Conservation (phyloP, 106 monocot species). For the Acorus gramineus region DNA sequence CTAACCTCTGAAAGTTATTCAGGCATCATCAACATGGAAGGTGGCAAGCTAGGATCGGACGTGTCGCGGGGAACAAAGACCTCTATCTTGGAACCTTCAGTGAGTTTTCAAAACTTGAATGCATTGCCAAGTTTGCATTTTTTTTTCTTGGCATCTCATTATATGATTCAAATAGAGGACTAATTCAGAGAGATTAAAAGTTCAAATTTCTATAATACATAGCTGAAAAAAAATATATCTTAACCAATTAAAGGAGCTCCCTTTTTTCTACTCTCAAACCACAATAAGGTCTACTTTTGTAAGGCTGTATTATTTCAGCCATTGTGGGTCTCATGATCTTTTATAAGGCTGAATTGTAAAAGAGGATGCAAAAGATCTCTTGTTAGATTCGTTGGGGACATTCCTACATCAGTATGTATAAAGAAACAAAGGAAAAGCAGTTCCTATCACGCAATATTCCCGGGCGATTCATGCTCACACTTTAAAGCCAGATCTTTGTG, state of each 20-base stretch:
- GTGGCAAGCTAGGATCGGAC: slow-evolving; percentile 94
- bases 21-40: slow-evolving; percentile 99
- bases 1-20: not conserved
- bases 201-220: too few species aligned
- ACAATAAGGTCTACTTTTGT: too few species aligned
- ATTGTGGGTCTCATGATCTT: not conserved
- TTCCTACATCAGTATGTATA: too few species aligned
- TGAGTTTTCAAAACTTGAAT: slow-evolving; percentile 23
- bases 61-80: slow-evolving; percentile 98
- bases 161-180: not conserved
- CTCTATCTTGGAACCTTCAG: slow-evolving; percentile 99
- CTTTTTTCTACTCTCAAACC: too few species aligned
- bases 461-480: too few species aligned
- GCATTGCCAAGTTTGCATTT: not conserved
- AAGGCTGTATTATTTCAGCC: too few species aligned
- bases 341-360: slow-evolving; percentile 27
- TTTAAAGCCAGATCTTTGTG: too few species aligned
- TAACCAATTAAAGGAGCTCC: too few species aligned
- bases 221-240: too few species aligned
- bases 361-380: slow-evolving; percentile 10
- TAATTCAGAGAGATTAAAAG: too few species aligned
- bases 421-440: too few species aligned
- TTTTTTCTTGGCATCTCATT: not conserved
- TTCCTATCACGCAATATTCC: too few species aligned
- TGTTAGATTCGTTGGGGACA: not conserved